These are phyloP conservation scores for Taphrina confusa DNA, from an alignment of 1,139 yeast species.

Conservation along the genomic window DNA sequence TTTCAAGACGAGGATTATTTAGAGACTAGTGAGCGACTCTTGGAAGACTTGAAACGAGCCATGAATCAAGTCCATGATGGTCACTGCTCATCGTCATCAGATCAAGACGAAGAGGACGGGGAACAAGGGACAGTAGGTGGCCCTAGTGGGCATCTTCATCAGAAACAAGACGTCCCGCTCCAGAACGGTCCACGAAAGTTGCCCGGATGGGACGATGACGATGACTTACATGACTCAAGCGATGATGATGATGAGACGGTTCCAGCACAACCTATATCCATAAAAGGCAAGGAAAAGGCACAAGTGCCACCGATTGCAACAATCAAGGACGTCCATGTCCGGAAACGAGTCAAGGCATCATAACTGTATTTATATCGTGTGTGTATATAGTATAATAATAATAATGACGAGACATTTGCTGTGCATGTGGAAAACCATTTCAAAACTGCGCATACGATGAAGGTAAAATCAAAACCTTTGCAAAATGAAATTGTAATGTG, in stretches of 20 bases:
- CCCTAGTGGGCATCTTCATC: not conserved
- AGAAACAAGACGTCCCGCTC: not conserved
- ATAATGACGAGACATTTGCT: too few species aligned
- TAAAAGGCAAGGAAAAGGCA: not conserved
- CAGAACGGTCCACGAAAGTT: not conserved
- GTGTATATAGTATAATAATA: not conserved
- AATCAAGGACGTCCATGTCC: not conserved
- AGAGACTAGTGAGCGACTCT: slow-evolving; percentile 37
- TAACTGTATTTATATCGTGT: not conserved
- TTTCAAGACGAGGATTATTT: slow-evolving; percentile 48
- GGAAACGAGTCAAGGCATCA: not conserved
- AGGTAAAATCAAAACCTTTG: not conserved
- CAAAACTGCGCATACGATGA: not conserved
- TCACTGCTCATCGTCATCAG: slow-evolving; percentile 39
- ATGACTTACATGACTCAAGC: not conserved
- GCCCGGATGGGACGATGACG: slow-evolving; percentile 20
- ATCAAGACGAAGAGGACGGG: not conserved
- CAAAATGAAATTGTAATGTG: too few species aligned
- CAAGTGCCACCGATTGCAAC: not conserved
- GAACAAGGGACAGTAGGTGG: not conserved
- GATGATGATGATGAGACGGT: not conserved
- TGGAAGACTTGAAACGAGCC: slow-evolving; percentile 52
- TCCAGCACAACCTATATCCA: not conserved
- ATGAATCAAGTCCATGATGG: slow-evolving; percentile 54
- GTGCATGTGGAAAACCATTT: too few species aligned